phyloP scores from a whole-genome alignment of 768 basidiomycete species.

The Naganishia vaughanmartiniae region DNA sequence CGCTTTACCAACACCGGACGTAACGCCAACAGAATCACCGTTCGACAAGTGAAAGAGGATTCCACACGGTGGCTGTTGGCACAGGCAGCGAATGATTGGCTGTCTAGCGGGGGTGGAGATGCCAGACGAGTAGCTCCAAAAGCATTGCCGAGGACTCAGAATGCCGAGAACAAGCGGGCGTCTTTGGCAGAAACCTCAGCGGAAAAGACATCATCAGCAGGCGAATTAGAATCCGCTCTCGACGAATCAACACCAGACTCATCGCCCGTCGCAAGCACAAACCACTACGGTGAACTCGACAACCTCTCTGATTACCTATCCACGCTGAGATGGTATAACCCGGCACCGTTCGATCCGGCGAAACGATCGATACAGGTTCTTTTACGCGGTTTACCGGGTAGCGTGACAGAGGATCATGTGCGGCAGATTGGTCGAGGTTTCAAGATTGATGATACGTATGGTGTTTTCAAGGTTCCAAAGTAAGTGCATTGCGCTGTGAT shows the following conservation, averaged over 20 bases:
- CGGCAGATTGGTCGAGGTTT: not conserved
- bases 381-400: not conserved
- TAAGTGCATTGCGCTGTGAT: not conserved
- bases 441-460: constrained; percentile 20
- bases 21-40: not conserved
- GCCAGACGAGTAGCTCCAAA: not conserved
- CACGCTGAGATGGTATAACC: constrained; percentile 4
- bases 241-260: not conserved
- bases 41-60: constrained; percentile 5
- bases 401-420: constrained; percentile 2
- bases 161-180: not conserved
- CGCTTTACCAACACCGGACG: not conserved
- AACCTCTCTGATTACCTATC: not conserved
- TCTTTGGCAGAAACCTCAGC: not conserved
- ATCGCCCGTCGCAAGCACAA: not conserved
- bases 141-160: not conserved
- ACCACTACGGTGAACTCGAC: not conserved
- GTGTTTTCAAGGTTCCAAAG: constrained; percentile 9
- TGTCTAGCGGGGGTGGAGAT: not conserved
- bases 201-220: not conserved
- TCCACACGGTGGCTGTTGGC: constrained; percentile 10
- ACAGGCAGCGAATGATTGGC: constrained; percentile 9
- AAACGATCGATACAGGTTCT: constrained; percentile 9
- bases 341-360: constrained; percentile 10
- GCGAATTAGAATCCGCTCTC: not conserved